These are phyloP conservation scores for Starmera dryadoides DNA, from an alignment of 805 yeast genomes.

Conservation along the genomic window DNA sequence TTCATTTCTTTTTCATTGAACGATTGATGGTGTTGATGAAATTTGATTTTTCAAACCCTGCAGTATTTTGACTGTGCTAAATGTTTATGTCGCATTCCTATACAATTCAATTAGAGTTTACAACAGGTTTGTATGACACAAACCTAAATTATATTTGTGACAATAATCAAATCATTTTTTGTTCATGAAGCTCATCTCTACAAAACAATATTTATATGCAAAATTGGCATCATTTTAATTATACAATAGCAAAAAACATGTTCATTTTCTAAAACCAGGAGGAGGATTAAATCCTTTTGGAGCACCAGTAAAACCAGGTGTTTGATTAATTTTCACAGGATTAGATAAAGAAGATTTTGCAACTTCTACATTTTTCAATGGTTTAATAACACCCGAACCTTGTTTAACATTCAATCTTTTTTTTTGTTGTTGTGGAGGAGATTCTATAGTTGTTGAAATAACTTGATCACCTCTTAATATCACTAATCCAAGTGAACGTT, in stretches of 20 bases:
- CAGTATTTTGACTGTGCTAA: no score
- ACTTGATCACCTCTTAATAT: constrained; percentile 87
- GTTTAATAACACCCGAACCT: constrained; percentile 24
- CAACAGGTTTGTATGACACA: no score
- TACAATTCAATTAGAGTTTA: no score
- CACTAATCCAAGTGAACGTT: constrained; percentile 71
- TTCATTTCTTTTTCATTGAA: no score
- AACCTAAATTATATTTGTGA: no score
- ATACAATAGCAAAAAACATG: no score
- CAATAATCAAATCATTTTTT: no score
- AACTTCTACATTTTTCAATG: constrained; percentile 7
- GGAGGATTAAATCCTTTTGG: constrained; percentile 41
- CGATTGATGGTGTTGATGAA: no score
- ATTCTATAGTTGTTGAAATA: constrained; percentile 38
- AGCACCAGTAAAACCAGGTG: constrained; percentile 24
- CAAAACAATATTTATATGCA: no score
- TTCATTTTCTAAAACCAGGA: constrained; percentile 33
- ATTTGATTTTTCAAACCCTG: no score
- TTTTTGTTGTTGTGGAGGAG: constrained; percentile 21
- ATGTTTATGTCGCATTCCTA: no score
- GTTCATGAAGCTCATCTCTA: no score
- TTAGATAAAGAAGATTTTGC: constrained; percentile 2
- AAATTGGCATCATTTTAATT: background rate
- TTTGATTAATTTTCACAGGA: constrained; percentile 19
- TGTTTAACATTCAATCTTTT: constrained; percentile 18